phyloP scores from a whole-genome alignment of 306 rosid species.

The Luffa aegyptiaca region DNA sequence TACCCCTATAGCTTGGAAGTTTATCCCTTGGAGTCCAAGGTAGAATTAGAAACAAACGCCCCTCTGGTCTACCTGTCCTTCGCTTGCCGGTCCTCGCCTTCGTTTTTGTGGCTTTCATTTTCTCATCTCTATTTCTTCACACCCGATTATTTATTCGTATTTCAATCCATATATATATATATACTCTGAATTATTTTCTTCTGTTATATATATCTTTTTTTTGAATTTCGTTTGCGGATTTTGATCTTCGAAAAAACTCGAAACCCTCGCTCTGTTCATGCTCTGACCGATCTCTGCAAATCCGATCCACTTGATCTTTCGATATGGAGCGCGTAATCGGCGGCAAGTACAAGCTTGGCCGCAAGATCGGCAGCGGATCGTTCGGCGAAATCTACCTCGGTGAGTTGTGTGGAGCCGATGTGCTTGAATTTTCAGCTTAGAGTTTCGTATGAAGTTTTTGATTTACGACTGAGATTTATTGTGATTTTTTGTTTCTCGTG shows the following conservation, averaged over 20 bases:
- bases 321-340: conserved; percentile 80
- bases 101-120: conserved; percentile 8
- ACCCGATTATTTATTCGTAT: not conserved
- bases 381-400: conserved; percentile 95
- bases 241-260: conserved; percentile 5
- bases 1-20: not conserved
- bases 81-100: not conserved
- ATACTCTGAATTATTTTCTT: not conserved
- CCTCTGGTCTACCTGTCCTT: conserved; percentile 11
- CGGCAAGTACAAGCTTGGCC: conserved; percentile 78
- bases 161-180: not conserved
- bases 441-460: conserved; percentile 6
- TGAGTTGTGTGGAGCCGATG: conserved; percentile 10
- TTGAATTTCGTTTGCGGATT: not conserved
- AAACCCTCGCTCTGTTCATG: conserved; percentile 18
- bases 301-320: conserved; percentile 15
- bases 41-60: conserved; percentile 2
- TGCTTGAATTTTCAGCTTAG: conserved; percentile 5
- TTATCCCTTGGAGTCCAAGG: conserved; percentile 5
- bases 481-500: not conserved
- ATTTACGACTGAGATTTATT: not conserved
- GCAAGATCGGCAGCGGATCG: conserved; percentile 99
- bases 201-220: not conserved
- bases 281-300: conserved; percentile 20
- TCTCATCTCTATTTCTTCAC: conserved; percentile 15